These are phyloP conservation scores for Orbilia javanica DNA, from an alignment of 2,329 filamentous ascomycete genomes.

Conservation along the genomic window DNA sequence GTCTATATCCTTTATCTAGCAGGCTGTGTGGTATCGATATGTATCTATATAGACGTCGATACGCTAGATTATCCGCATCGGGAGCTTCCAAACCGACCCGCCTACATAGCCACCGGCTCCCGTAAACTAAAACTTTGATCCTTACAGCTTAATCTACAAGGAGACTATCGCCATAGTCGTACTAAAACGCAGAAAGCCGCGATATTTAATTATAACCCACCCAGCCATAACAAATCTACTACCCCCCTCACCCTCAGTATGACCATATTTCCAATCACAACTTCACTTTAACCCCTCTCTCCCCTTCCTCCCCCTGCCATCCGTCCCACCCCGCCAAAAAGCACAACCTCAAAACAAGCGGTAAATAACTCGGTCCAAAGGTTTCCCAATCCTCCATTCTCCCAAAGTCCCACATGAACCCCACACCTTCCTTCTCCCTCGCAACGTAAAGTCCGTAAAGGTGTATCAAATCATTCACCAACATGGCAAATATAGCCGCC, in stretches of 20 bases:
- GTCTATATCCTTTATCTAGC: neutral
- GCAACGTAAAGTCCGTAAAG: slow-evolving; percentile 33
- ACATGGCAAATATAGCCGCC: slow-evolving; percentile 19
- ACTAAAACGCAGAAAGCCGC: neutral
- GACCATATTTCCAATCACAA: neutral
- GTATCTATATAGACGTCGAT: neutral
- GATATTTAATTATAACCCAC: too few species aligned
- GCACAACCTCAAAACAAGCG: slow-evolving; percentile 23
- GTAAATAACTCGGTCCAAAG: slow-evolving; percentile 39
- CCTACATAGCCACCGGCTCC: neutral
- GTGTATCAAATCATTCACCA: slow-evolving; percentile 43
- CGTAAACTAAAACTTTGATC: neutral
- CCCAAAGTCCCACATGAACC: slow-evolving; percentile 37
- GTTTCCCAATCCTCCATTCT: slow-evolving; percentile 37
- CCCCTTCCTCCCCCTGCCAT: slow-evolving; percentile 20
- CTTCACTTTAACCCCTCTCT: neutral
- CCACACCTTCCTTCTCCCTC: slow-evolving; percentile 9
- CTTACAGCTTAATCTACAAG: neutral
- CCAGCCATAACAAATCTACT: too few species aligned
- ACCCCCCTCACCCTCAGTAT: too few species aligned
- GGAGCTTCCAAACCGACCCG: neutral
- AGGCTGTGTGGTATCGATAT: too few species aligned
- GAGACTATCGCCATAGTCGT: neutral
- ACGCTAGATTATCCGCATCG: neutral
- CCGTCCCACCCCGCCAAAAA: slow-evolving; percentile 53